These are phyloP conservation scores for Cladosporium cucumerinum DNA, from an alignment of 2,329 filamentous ascomycete genomes.

Conservation along the genomic window DNA sequence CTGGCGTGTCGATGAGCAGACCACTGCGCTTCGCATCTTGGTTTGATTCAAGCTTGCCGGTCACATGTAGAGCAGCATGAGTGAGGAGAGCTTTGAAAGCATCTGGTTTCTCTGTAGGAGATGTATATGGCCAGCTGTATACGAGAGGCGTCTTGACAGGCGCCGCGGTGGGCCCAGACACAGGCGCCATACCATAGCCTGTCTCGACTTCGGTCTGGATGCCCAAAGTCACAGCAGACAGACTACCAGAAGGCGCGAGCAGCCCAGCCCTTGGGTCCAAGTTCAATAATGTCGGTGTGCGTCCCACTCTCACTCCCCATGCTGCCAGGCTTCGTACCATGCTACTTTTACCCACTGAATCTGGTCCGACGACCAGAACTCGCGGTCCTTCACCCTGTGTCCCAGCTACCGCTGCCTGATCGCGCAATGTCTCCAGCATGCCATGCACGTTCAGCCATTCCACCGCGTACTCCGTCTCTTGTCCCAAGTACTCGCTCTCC, in stretches of 20 bases:
- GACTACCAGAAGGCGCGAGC: slow-evolving; percentile 61
- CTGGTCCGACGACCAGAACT: slow-evolving; percentile 78
- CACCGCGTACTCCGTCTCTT: slow-evolving; percentile 73
- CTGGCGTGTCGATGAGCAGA: slow-evolving; percentile 80
- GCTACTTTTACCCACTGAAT: slow-evolving; percentile 67
- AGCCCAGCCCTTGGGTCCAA: slow-evolving; percentile 71
- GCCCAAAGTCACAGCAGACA: slow-evolving; percentile 83
- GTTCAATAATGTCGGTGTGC: slow-evolving; percentile 76
- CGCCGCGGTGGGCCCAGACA: slow-evolving; percentile 80
- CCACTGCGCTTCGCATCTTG: slow-evolving; percentile 67
- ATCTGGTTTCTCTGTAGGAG: slow-evolving; percentile 65
- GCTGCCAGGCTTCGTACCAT: slow-evolving; percentile 59
- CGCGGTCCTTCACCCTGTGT: slow-evolving; percentile 59
- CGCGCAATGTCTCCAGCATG: slow-evolving; percentile 71
- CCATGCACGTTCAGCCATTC: slow-evolving; percentile 84
- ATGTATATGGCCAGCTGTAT: slow-evolving; percentile 77
- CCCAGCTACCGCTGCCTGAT: slow-evolving; percentile 45
- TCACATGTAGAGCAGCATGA: slow-evolving; percentile 73
- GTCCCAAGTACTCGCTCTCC: slow-evolving; percentile 65
- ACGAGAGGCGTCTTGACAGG: slow-evolving; percentile 90
- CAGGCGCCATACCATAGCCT: slow-evolving; percentile 80
- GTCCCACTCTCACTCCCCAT: slow-evolving; percentile 78
- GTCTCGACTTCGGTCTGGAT: slow-evolving; percentile 85
- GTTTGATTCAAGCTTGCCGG: slow-evolving; percentile 74
- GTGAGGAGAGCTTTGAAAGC: slow-evolving; percentile 73